These are phyloP conservation scores for Malassezia caprae DNA, from an alignment of 1,284 basidiomycete species.

Conservation along the genomic window DNA sequence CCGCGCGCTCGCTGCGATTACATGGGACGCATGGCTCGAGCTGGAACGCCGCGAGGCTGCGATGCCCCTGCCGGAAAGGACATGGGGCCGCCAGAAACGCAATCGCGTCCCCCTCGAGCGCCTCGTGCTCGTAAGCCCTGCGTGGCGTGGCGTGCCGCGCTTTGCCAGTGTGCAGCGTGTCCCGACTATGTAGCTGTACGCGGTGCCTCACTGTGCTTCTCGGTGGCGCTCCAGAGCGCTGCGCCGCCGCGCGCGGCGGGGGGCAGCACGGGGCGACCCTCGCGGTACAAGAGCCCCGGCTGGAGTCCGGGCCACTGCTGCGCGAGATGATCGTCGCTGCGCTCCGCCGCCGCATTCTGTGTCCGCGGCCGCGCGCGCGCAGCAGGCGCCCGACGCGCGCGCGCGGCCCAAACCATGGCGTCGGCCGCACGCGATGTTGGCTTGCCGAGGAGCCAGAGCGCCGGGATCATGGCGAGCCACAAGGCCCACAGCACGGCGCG, in stretches of 20 bases:
- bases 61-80: background rate
- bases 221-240: constrained; percentile 10
- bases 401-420: constrained; percentile 24
- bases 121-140: constrained; percentile 14
- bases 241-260: background rate
- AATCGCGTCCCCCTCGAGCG: constrained; percentile 10
- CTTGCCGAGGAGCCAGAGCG: constrained; percentile 29
- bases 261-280: constrained; percentile 5
- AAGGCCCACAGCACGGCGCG: constrained; percentile 12
- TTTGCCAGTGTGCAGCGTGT: constrained; percentile 1
- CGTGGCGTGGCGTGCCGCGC: constrained; percentile 1
- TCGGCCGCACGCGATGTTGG: constrained; percentile 24
- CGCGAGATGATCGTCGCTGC: background rate
- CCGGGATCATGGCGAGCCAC: constrained; percentile 19
- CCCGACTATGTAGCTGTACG: background rate
- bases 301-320: constrained; percentile 9
- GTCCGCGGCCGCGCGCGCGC: background rate
- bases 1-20: constrained; percentile 15
- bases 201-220: background rate
- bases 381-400: constrained; percentile 17
- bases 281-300: constrained; percentile 12
- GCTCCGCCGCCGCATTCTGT: background rate
- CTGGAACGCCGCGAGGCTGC: constrained; percentile 7
- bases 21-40: constrained; percentile 18
- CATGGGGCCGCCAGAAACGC: constrained; percentile 14